Conservation (phyloP, 495 filamentous ascomycete genomes). For the Pyronema omphalodes region DNA sequence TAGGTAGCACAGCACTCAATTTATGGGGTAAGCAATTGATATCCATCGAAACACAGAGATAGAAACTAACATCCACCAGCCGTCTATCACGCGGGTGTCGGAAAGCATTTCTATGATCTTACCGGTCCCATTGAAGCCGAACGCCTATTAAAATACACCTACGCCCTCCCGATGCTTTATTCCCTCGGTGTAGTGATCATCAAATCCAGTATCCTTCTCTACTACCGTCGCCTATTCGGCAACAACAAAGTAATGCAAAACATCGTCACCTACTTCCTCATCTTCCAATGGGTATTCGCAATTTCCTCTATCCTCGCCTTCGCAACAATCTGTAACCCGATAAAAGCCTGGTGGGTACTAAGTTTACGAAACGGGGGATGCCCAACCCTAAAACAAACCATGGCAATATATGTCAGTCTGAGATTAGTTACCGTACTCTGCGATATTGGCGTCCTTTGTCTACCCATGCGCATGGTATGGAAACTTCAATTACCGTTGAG, state of each 20-base stretch:
- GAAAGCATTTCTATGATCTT: conserved; percentile 16
- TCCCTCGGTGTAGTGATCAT: conserved; percentile 11
- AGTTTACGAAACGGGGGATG: conserved; percentile 9
- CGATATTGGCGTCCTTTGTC: conserved; percentile 23
- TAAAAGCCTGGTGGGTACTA: conserved; percentile 17
- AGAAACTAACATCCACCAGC: not conserved
- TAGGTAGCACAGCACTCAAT: not conserved
- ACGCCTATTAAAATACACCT: conserved; percentile 7
- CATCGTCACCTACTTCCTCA: conserved; percentile 8
- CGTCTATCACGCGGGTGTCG: conserved; percentile 12
- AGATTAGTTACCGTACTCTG: conserved; percentile 22
- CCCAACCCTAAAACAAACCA: conserved; percentile 9
- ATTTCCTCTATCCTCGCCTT: conserved; percentile 7
- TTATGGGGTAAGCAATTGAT: not conserved
- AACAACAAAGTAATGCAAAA: conserved; percentile 5
- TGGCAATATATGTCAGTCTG: conserved; percentile 13
- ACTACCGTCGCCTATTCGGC: conserved; percentile 17
- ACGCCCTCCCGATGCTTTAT: conserved; percentile 18
- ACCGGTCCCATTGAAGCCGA: not conserved
- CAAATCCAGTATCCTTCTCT: conserved; percentile 20
- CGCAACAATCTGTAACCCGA: conserved; percentile 14
- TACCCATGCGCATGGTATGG: conserved; percentile 25
- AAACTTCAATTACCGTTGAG: conserved; percentile 20
- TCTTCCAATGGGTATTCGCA: conserved; percentile 17
- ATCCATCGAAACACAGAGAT: not conserved